A percentile compares a stretch with the other conserved stretches of the same genome.
These are phyloP conservation scores for Botrytis byssoidea DNA, from an alignment of 2,329 filamentous ascomycete genomes.

Conservation along the genomic window DNA sequence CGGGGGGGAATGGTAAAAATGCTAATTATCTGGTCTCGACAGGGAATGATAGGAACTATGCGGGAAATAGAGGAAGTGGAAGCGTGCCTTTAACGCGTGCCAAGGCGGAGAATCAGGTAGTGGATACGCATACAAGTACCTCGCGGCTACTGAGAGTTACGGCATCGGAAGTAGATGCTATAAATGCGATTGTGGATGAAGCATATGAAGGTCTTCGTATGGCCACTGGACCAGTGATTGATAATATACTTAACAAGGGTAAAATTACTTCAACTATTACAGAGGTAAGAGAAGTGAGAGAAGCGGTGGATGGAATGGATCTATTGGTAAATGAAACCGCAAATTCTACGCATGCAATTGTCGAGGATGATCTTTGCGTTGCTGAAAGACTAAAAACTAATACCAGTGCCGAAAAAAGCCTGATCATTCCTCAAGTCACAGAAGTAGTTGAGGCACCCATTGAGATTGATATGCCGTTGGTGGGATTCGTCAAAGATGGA, in stretches of 20 bases:
- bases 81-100: neutral
- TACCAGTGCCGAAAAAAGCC: neutral
- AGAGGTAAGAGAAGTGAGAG: neutral
- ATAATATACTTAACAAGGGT: neutral
- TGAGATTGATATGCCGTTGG: neutral
- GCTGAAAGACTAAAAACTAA: neutral
- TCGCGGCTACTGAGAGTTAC: neutral
- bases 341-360: neutral
- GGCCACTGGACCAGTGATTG: neutral
- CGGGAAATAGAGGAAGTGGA: neutral
- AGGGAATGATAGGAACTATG: neutral
- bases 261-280: neutral
- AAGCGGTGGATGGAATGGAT: neutral
- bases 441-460: neutral
- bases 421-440: neutral
- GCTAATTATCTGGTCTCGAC: neutral
- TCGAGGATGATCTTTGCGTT: neutral
- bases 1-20: neutral
- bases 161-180: neutral
- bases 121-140: no score
- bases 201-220: neutral
- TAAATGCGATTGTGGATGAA: constrained; percentile 10
- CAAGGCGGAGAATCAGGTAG: no score
- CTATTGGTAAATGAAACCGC: neutral
- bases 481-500: neutral